Evolutionary conservation across 2,329 filamentous ascomycete species (phyloP), one percentile per base, ranked within the genome.

Genomic region (Boeremia exigua): DNA sequence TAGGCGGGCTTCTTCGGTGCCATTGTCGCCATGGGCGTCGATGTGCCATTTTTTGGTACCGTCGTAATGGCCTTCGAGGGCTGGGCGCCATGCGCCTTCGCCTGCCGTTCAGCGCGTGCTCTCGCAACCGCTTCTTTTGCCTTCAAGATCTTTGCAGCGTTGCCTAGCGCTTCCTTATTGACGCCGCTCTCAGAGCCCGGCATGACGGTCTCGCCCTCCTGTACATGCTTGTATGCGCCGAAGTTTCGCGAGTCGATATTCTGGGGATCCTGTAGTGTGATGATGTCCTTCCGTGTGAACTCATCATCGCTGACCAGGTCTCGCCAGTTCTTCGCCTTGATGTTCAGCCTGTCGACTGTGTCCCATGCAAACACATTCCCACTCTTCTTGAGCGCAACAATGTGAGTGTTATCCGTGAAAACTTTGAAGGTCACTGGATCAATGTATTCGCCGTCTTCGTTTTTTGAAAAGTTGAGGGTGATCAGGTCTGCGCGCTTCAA

Each of bases 361-460:
- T 99, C 96, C 86, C 89, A 97, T 1, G 93, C 88, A 73, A 98
- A 99, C 4, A 96, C 95, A 77, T 99, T 99, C 45, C 94, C 94
- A 54, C 93, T 94, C 51, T 83, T 89, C 54, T 87, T 84, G 60
- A 99, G 82, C 14, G 93, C 94, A 40, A 98, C 91, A 55, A 99
- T 91, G 76, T 98, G 95, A 4, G 95, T 98, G 76, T 98, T 98
- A 75, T 99, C 92, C 42, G 95, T 99, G 70, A 99, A 92, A 37
- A 96, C 90, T 76, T 99, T 99, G 82, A 91, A 98, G 0, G 93
- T 97, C 42, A 99, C 94, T 0, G 95, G 96, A 69, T 99, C 95
- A 60, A 98, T 91, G 69, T 95, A 90, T 67, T 98, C 95, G 48
- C 86, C 90, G 58, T 93, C 89, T 48, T 93, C 90, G 75, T 98